phyloP scores from a whole-genome alignment of 83 land plant genomes.

The Thuja plicata region DNA sequence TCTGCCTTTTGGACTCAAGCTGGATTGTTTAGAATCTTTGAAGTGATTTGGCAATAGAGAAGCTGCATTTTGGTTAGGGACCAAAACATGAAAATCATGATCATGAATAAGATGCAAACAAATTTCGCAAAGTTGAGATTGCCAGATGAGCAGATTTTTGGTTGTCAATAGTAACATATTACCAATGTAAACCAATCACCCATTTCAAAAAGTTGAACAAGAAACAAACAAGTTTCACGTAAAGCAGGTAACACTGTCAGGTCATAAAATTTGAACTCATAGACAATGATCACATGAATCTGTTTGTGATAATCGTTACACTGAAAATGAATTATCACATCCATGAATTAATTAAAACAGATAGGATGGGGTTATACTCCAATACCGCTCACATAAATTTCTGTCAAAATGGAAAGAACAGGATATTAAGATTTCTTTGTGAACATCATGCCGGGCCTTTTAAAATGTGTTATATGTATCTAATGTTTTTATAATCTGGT shows the following conservation, averaged over 20 bases:
- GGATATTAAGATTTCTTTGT: neutral
- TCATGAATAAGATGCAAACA: neutral
- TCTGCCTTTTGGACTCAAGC: neutral
- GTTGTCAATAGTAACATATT: neutral
- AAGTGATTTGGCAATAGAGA: neutral
- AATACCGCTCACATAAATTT: neutral
- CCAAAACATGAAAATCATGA: neutral
- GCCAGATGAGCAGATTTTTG: neutral
- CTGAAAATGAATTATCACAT: neutral
- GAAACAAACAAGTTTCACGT: neutral
- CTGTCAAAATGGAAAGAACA: neutral
- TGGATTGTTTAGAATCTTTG: neutral
- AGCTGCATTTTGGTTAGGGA: neutral
- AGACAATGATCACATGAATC: neutral
- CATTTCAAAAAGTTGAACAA: neutral
- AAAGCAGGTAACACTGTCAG: neutral
- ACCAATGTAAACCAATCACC: neutral
- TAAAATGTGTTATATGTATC: neutral
- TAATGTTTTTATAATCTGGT: neutral
- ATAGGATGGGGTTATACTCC: neutral
- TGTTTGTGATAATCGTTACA: neutral
- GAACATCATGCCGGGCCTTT: neutral
- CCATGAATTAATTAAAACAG: neutral
- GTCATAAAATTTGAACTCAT: neutral
- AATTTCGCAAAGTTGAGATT: neutral